Evolutionary conservation across 2,329 filamentous ascomycete genomes (phyloP).

Genomic region (Torrubiellomyces zombiae): DNA sequence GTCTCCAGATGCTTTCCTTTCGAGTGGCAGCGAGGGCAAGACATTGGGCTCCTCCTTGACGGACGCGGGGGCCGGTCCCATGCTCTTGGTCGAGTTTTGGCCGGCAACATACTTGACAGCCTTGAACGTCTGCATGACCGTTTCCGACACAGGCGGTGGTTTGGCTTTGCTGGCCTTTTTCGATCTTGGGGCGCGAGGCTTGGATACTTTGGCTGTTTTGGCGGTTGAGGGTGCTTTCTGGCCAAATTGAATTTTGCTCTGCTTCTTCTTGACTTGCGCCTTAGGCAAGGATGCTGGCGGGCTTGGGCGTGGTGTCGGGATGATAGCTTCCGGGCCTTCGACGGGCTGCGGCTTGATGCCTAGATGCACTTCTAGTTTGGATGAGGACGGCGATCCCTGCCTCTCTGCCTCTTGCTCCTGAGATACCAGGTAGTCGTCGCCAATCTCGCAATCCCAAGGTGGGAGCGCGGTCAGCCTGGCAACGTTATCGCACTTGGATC

Average conservation of each 20-base stretch:
- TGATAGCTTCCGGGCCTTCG: constrained; percentile 32
- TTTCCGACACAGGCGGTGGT: constrained; percentile 20
- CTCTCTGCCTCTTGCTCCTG: constrained; percentile 25
- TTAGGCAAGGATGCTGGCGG: constrained; percentile 27
- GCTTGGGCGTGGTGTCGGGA: constrained; percentile 41
- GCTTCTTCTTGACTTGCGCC: constrained; percentile 26
- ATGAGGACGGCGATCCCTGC: constrained; percentile 11
- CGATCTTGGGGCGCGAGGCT: constrained; percentile 15
- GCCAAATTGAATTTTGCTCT: constrained; percentile 33
- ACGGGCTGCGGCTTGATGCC: constrained; percentile 22
- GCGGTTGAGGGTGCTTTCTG: constrained; percentile 7
- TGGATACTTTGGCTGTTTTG: constrained; percentile 9
- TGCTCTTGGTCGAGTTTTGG: constrained; percentile 8
- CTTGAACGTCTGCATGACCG: constrained; percentile 26
- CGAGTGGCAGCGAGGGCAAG: constrained; percentile 1
- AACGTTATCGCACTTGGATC: constrained; percentile 75
- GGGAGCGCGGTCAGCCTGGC: constrained; percentile 53
- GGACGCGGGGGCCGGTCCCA: constrained; percentile 3
- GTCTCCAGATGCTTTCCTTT: too few relatives aligned
- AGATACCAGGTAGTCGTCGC: constrained; percentile 30
- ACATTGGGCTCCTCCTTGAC: constrained; percentile 1
- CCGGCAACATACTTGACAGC: constrained; percentile 21
- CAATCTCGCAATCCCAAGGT: constrained; percentile 37
- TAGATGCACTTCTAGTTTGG: constrained; percentile 7
- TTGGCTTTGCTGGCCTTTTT: constrained; percentile 20